Evolutionary conservation across 2,329 filamentous ascomycete genomes (phyloP), one percentile per base, ranked within the genome.

Genomic region (Fusarium verticillioides): DNA sequence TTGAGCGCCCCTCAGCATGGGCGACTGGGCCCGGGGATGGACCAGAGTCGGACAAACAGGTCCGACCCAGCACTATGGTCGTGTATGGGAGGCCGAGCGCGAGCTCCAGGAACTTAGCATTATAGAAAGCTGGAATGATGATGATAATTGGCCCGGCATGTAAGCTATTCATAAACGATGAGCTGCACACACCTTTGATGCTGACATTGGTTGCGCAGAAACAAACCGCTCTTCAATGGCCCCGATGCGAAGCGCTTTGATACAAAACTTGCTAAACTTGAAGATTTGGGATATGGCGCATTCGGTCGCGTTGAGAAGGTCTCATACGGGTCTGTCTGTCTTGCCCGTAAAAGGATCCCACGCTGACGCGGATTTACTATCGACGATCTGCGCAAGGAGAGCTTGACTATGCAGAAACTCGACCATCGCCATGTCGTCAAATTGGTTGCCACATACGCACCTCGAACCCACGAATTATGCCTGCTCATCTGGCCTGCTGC

Each of bases 401-500:
- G 84, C 34, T 77, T 84, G 66, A 84, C 84, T 9, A 86, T 87
- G 85, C 83, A 85, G 65, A 82, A 82, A 65, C 79, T 87, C 13
- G 82, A 83, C 44, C 85, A 87, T 69, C 82, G 83, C 50, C 85
- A 87, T 73, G 84, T 87, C 52, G 82, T 87, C 63, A 84, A 82
- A 73, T 76, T 87, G 28, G 82, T 87, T 23, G 85, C 85, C 4
- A 84, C 85, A 4, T 87, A 87, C 70, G 83, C 83, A 44, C 79
- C 81, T 10, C 81, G 80, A 30, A 78, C 75, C 15, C 80, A 82
- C 64, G 80, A 85, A 62, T 74, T 87, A 9, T 86, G 83, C 62
- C 77, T 87, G 16, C 79, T 87, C 44, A 81, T 86, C 36, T 87
- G 85, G 82, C 85, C 85, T 16, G 85, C 83, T 32, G 85, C 85